Percentiles rank a stretch among this genome's conserved stretches.
Evolutionary conservation across 2,329 filamentous ascomycete genomes (phyloP).

Genomic region (Fusarium subglutinans): DNA sequence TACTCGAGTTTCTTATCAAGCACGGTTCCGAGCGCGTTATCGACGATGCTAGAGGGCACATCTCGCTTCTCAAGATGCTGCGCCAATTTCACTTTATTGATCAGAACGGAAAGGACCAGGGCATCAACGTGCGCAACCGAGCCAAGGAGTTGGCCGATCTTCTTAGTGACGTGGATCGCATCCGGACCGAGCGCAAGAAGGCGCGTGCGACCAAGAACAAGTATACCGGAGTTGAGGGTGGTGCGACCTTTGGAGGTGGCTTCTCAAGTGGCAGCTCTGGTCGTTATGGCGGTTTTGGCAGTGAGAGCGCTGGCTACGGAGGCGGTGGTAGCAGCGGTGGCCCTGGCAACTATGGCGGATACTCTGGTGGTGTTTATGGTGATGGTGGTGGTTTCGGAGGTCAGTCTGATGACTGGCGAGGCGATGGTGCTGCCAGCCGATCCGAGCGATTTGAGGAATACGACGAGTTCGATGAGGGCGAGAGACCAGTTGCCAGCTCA

Average conservation of each 20-base stretch:
- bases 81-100: conserved; percentile 98
- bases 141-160: conserved; percentile 95
- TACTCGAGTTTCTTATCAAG: conserved; percentile 97
- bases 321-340: conserved; percentile 30
- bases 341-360: conserved; percentile 62
- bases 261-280: conserved; percentile 60
- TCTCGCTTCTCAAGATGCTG: conserved; percentile 97
- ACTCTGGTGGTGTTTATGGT: conserved; percentile 83
- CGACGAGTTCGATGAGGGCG: conserved; percentile 90
- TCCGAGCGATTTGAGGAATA: conserved; percentile 93
- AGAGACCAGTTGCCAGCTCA: conserved; percentile 56
- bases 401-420: conserved; percentile 75
- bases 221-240: conserved; percentile 93
- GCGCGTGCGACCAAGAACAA: conserved; percentile 90
- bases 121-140: conserved; percentile 95
- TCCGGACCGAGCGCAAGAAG: conserved; percentile 87
- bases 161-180: conserved; percentile 90
- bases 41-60: conserved; percentile 93
- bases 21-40: conserved; percentile 97
- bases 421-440: conserved; percentile 59
- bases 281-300: conserved; percentile 91
- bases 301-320: conserved; percentile 79
- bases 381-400: conserved; percentile 95
- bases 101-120: conserved; percentile 96
- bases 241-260: conserved; percentile 68